Conservation (phyloP, 1,284 basidiomycete genomes). For the Microbotryomycetes sp. region DNA sequence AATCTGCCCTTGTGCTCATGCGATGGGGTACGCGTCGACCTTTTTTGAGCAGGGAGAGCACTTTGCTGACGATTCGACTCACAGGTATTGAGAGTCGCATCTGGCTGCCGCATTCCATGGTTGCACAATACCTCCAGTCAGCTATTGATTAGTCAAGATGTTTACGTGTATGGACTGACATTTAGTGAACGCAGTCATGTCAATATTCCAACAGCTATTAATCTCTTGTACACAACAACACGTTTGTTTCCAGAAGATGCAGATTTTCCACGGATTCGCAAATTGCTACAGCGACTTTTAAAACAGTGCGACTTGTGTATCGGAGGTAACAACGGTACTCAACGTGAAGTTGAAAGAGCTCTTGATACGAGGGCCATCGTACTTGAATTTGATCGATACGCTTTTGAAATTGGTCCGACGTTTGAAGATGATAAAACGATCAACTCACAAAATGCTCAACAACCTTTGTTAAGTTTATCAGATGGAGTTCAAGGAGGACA, state of each 20-base stretch:
- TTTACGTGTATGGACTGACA: no score
- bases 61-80: not conserved
- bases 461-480: not conserved
- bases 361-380: conserved; percentile 21
- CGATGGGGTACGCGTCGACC: conserved; percentile 27
- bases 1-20: conserved; percentile 21
- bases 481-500: not conserved
- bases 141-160: no score
- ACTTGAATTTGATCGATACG: conserved; percentile 25
- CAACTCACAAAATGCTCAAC: no score
- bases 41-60: no score
- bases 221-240: conserved; percentile 2
- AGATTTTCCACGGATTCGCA: conserved; percentile 17
- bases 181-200: not conserved
- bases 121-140: conserved; percentile 7
- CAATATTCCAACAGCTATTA: conserved; percentile 20
- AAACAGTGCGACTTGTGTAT: conserved; percentile 27
- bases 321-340: conserved; percentile 10
- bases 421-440: not conserved
- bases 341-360: conserved; percentile 20
- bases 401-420: conserved; percentile 20
- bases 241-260: conserved; percentile 21
- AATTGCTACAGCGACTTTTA: conserved; percentile 25
- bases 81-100: conserved; percentile 15
- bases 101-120: conserved; percentile 25